Percentiles rank a stretch among this genome's conserved stretches.
These are phyloP conservation scores for Neurospora sp. DNA, from an alignment of 2,329 filamentous ascomycete genomes.

Conservation along the genomic window DNA sequence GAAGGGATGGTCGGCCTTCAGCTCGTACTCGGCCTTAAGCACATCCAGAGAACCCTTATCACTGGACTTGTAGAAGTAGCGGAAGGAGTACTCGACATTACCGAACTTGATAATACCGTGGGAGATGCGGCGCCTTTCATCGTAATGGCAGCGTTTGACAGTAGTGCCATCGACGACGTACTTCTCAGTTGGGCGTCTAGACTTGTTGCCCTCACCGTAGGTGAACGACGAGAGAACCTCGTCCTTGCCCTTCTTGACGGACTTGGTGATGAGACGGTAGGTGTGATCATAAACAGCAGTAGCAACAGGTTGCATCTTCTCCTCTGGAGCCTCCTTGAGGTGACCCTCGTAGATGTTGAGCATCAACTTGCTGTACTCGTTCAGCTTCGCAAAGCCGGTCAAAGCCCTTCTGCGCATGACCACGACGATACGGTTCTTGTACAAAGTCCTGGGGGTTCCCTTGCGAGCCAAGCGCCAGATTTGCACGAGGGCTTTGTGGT, in stretches of 20 bases:
- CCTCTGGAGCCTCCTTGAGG: slow-evolving; percentile 14
- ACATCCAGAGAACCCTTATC: slow-evolving; percentile 25
- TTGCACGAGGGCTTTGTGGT: slow-evolving; percentile 23
- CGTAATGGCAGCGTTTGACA: slow-evolving; percentile 23
- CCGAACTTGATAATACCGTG: slow-evolving; percentile 22
- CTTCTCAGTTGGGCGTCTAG: slow-evolving; percentile 20
- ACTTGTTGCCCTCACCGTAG: slow-evolving; percentile 13
- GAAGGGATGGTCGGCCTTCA: slow-evolving; percentile 6
- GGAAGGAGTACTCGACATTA: slow-evolving; percentile 22
- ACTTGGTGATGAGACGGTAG: slow-evolving; percentile 18
- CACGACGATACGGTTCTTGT: slow-evolving; percentile 20
- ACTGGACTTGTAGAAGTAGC: slow-evolving; percentile 26
- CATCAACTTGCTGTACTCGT: slow-evolving; percentile 18
- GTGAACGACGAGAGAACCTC: slow-evolving; percentile 18
- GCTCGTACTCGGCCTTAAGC: slow-evolving; percentile 23
- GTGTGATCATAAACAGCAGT: slow-evolving; percentile 22
- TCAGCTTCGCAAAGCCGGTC: slow-evolving; percentile 22
- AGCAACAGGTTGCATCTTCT: slow-evolving; percentile 14
- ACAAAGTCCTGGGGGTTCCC: slow-evolving; percentile 21
- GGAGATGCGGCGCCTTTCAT: slow-evolving; percentile 24
- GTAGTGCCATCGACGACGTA: slow-evolving; percentile 15
- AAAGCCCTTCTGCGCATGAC: slow-evolving; percentile 23
- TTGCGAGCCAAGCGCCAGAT: slow-evolving; percentile 25
- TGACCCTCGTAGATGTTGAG: slow-evolving; percentile 23
- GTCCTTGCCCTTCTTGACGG: slow-evolving; percentile 7